phyloP scores from a whole-genome alignment of 768 basidiomycete genomes.

The Pholiota microspora region DNA sequence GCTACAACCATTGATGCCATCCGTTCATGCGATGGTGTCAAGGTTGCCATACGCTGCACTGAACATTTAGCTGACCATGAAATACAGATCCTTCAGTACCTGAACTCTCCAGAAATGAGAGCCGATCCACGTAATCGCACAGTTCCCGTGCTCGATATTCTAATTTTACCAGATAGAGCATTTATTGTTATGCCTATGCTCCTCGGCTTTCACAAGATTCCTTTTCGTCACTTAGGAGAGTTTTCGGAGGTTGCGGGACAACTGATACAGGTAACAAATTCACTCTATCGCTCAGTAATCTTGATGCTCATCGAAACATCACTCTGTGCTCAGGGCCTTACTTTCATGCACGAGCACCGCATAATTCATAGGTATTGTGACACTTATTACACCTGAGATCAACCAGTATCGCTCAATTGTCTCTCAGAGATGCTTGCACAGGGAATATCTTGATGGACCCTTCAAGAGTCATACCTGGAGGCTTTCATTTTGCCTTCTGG shows the following conservation, averaged over 20 bases:
- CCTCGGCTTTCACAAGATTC: neutral
- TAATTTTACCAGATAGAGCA: neutral
- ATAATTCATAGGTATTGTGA: neutral
- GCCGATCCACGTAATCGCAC: neutral
- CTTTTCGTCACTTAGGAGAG: neutral
- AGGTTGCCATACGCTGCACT: neutral
- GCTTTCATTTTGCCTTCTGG: neutral
- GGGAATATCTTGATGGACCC: neutral
- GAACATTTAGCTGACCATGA: neutral
- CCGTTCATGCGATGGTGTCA: neutral
- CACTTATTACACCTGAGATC: too few species aligned
- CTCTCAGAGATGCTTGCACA: neutral
- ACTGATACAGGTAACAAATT: neutral
- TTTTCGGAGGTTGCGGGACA: neutral
- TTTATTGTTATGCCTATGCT: slow-evolving; percentile 1
- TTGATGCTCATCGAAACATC: neutral
- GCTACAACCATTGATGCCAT: neutral
- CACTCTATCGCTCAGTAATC: neutral
- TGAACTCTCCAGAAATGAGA: neutral
- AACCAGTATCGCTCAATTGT: too few species aligned
- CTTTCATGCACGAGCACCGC: neutral
- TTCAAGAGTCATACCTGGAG: neutral
- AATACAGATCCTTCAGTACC: neutral
- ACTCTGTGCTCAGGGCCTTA: neutral
- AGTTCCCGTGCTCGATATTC: neutral